These are phyloP conservation scores for Populus alba DNA, from an alignment of 345 rosid genomes.

Conservation along the genomic window DNA sequence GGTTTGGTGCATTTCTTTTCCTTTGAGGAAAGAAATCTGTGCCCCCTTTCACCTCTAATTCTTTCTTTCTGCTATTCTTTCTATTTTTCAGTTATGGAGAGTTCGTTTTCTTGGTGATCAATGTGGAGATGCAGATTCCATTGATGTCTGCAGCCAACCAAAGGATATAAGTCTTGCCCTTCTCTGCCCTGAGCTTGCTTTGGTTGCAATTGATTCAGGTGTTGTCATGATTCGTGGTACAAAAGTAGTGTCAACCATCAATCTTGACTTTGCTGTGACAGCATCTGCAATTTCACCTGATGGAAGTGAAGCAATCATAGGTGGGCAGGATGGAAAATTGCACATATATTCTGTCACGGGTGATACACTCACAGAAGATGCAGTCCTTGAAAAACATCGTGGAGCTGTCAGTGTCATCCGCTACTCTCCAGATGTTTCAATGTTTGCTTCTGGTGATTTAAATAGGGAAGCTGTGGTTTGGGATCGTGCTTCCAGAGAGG, in stretches of 20 bases:
- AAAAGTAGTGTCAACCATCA: constrained; percentile 61
- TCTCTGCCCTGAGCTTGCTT: constrained; percentile 59
- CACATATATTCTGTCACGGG: constrained; percentile 62
- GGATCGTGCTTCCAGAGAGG: constrained; percentile 85
- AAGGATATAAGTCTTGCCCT: constrained; percentile 81
- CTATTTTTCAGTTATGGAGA: constrained; percentile 60
- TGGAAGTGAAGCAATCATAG: constrained; percentile 86
- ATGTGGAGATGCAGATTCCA: constrained; percentile 56
- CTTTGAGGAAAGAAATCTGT: background rate
- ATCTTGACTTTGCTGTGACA: constrained; percentile 75
- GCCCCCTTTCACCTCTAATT: background rate
- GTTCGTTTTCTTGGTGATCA: constrained; percentile 65
- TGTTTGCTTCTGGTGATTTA: constrained; percentile 91
- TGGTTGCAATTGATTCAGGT: constrained; percentile 73
- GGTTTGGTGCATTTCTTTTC: background rate
- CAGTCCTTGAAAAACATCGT: constrained; percentile 82
- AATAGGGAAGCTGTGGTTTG: constrained; percentile 90
- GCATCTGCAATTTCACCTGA: constrained; percentile 82
- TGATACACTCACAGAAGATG: constrained; percentile 70
- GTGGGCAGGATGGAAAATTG: constrained; percentile 81
- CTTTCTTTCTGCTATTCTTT: constrained; percentile 8
- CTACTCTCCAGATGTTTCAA: constrained; percentile 84
- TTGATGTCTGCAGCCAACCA: constrained; percentile 82
- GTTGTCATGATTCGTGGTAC: constrained; percentile 71
- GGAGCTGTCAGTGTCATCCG: constrained; percentile 79